Evolutionary conservation across 257 asterid genomes (phyloP).

Genomic region (Nicotiana attenuata): DNA sequence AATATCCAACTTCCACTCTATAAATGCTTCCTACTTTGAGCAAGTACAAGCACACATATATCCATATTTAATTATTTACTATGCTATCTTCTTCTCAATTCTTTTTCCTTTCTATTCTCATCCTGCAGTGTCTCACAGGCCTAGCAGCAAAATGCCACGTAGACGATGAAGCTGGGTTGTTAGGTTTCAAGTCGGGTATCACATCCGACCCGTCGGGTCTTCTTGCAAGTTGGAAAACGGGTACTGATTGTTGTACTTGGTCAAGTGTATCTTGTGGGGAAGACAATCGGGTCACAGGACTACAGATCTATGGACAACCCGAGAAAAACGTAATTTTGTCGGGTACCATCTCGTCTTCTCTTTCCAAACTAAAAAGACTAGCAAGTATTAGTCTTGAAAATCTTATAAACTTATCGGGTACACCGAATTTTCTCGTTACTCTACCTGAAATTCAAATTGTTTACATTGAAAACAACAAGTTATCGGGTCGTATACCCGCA

Average conservation of each 20-base stretch:
- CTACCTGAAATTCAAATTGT: not conserved
- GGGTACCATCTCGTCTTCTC: slow-evolving; percentile 17
- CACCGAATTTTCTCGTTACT: not conserved
- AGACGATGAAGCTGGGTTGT: slow-evolving; percentile 7
- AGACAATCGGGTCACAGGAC: not conserved
- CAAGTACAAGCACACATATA: not conserved
- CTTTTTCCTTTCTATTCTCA: not conserved
- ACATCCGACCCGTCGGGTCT: slow-evolving; percentile 17
- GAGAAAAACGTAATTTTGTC: not conserved
- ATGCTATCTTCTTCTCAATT: not conserved
- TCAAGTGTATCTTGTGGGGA: slow-evolving; percentile 1
- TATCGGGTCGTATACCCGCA: slow-evolving; percentile 13
- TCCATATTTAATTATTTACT: not conserved
- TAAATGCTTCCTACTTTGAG: not conserved
- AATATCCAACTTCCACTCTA: not conserved
- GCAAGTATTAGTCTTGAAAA: not conserved
- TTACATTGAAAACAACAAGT: not conserved
- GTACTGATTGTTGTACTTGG: slow-evolving; percentile 16
- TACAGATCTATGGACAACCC: slow-evolving; percentile 2
- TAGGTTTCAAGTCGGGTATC: slow-evolving; percentile 21
- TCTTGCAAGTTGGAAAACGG: slow-evolving; percentile 10
- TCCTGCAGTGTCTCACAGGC: not conserved
- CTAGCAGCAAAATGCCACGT: slow-evolving; percentile 7
- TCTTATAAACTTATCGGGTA: slow-evolving; percentile 10
- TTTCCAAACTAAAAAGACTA: slow-evolving; percentile 16